phyloP scores from a whole-genome alignment of 2,329 filamentous ascomycete genomes.

The Colletotrichum sp. region DNA sequence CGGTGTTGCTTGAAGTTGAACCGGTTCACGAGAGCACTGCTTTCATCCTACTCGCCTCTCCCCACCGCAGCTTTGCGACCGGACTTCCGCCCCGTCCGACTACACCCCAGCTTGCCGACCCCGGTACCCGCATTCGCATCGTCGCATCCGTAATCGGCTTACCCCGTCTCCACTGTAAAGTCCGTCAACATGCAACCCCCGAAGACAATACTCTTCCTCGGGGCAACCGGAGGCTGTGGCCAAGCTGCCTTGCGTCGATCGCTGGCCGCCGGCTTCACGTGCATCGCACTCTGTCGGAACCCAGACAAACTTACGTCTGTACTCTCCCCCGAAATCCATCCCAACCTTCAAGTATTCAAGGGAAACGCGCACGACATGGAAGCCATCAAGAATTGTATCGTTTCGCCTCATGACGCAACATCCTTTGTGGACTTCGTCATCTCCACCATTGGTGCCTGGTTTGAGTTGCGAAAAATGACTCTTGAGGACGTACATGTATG shows the following conservation, averaged over 20 bases:
- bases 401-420: conserved; percentile 27
- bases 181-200: conserved; percentile 8
- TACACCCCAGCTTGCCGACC: not conserved
- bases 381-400: conserved; percentile 42
- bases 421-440: conserved; percentile 51
- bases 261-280: conserved; percentile 50
- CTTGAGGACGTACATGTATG: conserved; percentile 56
- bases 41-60: not conserved
- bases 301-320: conserved; percentile 50
- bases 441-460: conserved; percentile 49
- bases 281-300: conserved; percentile 55
- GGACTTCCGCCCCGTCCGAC: not conserved
- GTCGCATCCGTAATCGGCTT: conserved; percentile 19
- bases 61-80: not conserved
- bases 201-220: conserved; percentile 57
- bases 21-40: not conserved
- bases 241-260: conserved; percentile 50
- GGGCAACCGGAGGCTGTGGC: conserved; percentile 56
- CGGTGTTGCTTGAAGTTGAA: too few species aligned
- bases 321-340: conserved; percentile 31
- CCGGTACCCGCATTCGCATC: not conserved
- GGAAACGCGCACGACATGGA: conserved; percentile 52
- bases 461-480: conserved; percentile 35
- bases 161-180: not conserved
- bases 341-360: conserved; percentile 47